These are phyloP conservation scores for Macrophomina phaseolina DNA, from an alignment of 2,329 filamentous ascomycete species.

Conservation along the genomic window DNA sequence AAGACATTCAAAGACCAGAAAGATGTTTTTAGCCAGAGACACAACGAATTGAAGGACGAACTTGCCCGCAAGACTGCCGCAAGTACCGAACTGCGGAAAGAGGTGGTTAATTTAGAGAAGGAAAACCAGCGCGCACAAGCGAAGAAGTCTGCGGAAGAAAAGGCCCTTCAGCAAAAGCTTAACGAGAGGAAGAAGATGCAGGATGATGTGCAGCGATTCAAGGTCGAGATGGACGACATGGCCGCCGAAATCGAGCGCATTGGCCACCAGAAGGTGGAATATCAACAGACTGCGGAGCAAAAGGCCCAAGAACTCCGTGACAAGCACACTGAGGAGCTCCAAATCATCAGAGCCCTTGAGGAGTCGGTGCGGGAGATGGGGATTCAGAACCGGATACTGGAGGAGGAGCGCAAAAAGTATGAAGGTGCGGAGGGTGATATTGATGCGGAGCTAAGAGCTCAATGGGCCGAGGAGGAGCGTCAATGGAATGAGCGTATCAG, in stretches of 20 bases:
- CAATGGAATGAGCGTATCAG: conserved; percentile 63
- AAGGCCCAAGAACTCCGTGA: conserved; percentile 50
- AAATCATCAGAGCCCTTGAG: conserved; percentile 67
- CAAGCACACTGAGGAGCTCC: conserved; percentile 49
- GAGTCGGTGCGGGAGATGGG: conserved; percentile 74
- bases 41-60: conserved; percentile 76
- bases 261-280: conserved; percentile 45
- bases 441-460: conserved; percentile 48
- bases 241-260: conserved; percentile 58
- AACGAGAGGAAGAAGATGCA: conserved; percentile 71
- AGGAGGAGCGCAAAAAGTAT: conserved; percentile 68
- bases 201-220: conserved; percentile 73
- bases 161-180: conserved; percentile 70
- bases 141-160: conserved; percentile 79
- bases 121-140: conserved; percentile 82
- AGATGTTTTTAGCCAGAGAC: conserved; percentile 69
- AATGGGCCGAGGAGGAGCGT: conserved; percentile 53
- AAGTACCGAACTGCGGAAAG: conserved; percentile 81
- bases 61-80: conserved; percentile 91
- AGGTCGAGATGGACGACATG: conserved; percentile 65
- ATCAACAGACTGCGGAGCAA: conserved; percentile 43
- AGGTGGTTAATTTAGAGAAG: conserved; percentile 79
- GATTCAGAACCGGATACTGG: conserved; percentile 73
- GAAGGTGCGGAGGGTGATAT: conserved; percentile 50
- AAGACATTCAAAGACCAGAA: conserved; percentile 56